These are phyloP conservation scores for Penicillium steckii DNA, from an alignment of 495 filamentous ascomycete genomes.

Conservation along the genomic window DNA sequence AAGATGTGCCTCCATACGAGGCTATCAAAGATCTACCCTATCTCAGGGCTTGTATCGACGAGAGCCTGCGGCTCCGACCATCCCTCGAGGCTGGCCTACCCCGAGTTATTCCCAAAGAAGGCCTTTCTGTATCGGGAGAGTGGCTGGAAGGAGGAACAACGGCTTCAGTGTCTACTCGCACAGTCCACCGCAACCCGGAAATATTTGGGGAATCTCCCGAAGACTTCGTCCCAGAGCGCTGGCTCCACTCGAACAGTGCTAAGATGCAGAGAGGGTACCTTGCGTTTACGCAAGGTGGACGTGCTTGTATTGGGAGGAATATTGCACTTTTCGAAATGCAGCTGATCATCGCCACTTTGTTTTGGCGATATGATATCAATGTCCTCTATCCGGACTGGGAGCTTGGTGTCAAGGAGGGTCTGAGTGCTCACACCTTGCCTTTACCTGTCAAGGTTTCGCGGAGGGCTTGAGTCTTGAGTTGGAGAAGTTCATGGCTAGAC, in stretches of 20 bases:
- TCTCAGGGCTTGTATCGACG: constrained; percentile 2
- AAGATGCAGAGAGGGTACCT: constrained; percentile 19
- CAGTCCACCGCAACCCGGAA: constrained; percentile 11
- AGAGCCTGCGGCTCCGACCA: neutral
- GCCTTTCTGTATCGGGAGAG: constrained; percentile 22
- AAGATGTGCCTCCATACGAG: neutral
- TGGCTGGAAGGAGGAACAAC: constrained; percentile 22
- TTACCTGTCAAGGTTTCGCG: too few species aligned
- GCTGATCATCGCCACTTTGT: constrained; percentile 13
- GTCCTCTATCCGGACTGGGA: too few species aligned
- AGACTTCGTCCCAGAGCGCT: constrained; percentile 20
- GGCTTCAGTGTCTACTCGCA: constrained; percentile 15
- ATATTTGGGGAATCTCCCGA: constrained; percentile 15
- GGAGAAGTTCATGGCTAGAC: too few species aligned
- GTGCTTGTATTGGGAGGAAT: constrained; percentile 39
- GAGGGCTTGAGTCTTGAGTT: too few species aligned
- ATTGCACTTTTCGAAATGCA: constrained; percentile 32
- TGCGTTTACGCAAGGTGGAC: constrained; percentile 29
- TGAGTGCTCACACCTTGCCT: too few species aligned
- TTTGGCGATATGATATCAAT: neutral
- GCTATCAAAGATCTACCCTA: constrained; percentile 1
- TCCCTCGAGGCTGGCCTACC: constrained; percentile 12
- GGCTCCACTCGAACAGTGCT: constrained; percentile 6
- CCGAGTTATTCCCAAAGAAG: constrained; percentile 27
- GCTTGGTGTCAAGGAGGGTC: too few species aligned